Conservation (phyloP, 345 rosid species). For the Salix brachista region DNA sequence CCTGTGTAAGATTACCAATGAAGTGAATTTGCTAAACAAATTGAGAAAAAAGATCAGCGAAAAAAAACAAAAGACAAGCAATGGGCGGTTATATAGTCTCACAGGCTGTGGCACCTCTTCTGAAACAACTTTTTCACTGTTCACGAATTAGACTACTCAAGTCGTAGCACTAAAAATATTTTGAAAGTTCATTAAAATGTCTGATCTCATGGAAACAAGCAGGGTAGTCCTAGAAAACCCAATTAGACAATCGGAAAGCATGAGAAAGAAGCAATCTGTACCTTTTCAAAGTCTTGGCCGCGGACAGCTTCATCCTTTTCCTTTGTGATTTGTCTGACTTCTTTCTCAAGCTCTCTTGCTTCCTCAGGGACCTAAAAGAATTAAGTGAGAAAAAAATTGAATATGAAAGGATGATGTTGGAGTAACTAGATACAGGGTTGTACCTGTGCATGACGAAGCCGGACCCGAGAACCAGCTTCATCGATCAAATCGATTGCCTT, state of each 20-base stretch:
- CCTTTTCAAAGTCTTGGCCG: conserved; percentile 96
- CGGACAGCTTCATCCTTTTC: conserved; percentile 97
- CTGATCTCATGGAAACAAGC: neutral
- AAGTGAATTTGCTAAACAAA: neutral
- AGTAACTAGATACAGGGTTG: conserved; percentile 10
- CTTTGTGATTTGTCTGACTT: conserved; percentile 86
- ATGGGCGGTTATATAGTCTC: neutral
- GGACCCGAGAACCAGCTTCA: conserved; percentile 99
- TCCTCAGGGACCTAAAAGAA: conserved; percentile 83
- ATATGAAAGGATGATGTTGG: neutral
- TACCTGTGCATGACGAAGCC: conserved; percentile 94
- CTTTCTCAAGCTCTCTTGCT: conserved; percentile 93
- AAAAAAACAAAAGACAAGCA: neutral
- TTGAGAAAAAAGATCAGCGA: neutral
- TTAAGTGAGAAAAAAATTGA: neutral
- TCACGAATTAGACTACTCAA: neutral
- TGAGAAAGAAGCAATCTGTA: conserved; percentile 12
- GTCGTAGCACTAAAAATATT: neutral
- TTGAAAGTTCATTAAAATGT: neutral
- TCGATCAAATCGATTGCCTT: conserved; percentile 98
- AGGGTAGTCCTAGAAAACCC: neutral
- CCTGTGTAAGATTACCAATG: conserved; percentile 42
- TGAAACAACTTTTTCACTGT: neutral
- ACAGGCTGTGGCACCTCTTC: neutral
- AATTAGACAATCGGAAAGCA: neutral